phyloP scores from a whole-genome alignment of 495 filamentous ascomycete species.

The Podospora pseudoanserina region DNA sequence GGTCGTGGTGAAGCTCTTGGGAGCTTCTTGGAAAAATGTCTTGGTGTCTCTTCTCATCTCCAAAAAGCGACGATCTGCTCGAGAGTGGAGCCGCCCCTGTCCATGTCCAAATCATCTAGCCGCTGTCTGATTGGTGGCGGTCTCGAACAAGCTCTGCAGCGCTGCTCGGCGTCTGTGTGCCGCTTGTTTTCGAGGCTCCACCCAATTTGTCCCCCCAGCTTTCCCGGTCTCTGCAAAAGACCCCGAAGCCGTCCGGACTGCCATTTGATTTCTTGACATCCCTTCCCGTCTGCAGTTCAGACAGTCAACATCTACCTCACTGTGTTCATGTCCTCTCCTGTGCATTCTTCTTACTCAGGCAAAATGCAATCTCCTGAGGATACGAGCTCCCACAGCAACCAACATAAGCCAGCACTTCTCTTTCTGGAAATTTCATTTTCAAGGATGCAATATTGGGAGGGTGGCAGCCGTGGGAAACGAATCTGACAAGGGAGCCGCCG shows the following conservation, averaged over 20 bases:
- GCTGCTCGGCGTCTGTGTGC: slow-evolving; percentile 1
- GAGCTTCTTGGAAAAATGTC: no score
- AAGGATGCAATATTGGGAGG: slow-evolving; percentile 9
- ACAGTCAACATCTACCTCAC: neutral
- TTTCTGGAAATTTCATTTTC: slow-evolving; percentile 6
- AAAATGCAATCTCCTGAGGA: slow-evolving; percentile 1
- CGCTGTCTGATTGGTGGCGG: slow-evolving; percentile 13
- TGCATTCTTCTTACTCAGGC: neutral
- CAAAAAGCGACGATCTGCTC: slow-evolving; percentile 10
- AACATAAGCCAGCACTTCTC: neutral
- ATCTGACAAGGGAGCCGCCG: slow-evolving; percentile 7
- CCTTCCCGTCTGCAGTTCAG: neutral
- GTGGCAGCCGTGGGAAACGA: slow-evolving; percentile 4
- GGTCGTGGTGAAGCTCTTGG: slow-evolving; percentile 6
- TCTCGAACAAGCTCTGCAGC: slow-evolving; percentile 16
- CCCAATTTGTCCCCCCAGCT: slow-evolving; percentile 18
- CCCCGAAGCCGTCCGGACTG: slow-evolving; percentile 4
- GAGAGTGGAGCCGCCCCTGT: neutral
- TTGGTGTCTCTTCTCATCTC: neutral
- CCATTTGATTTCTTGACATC: neutral
- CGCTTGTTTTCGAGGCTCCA: slow-evolving; percentile 4
- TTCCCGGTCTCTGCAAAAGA: slow-evolving; percentile 10
- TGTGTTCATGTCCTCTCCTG: neutral
- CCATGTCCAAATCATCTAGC: slow-evolving; percentile 15
- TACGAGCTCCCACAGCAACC: neutral